Base-by-base conservation (phyloP, 768 basidiomycete genomes). In the Mrakia gelida region DNA sequence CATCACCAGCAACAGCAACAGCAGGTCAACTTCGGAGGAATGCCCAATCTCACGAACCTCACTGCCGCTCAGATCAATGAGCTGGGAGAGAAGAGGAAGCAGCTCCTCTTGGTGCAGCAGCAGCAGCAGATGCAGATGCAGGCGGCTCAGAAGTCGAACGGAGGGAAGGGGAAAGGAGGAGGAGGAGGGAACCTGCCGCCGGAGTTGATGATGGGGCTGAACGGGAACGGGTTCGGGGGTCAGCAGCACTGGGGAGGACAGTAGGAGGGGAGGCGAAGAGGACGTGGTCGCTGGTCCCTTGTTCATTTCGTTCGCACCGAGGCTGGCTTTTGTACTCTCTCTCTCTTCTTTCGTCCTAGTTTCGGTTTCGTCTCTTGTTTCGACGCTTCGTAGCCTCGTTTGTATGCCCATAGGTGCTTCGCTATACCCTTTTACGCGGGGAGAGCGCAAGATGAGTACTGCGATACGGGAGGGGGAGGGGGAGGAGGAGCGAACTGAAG, bases 61-160 rank as follows among this genome's bases (percentile, higher is more conserved):
- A 38, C 67, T 16, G 23, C 8, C 1, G 67, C 67, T 21, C 67
- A 70, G 38, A n/a, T 70, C 34, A 41, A 41, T 21, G 26, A 38
- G 41, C 26, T 70, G 67, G 41, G 18, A 38, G 41, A 38, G 18
- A 67, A 70, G 41, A 45, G 34, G 67, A 43, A 16, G 34, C 26
- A 16, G 67, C 34, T 41, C 3, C 67, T 23, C 32, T 52, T 21
- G 18, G 18, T 52, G 3, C 34, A 32, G 10, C 67, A 41, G 67
- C 67, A 70, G 38, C 67, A 70, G 67, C 63, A 65, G 63, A 23
- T 23, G 30, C 63, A 32, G 62, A 23, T n/a, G 62, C 62, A 28
- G 23, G 28, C n/a, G 30, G 28, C n/a, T 23, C 62, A 63, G 32
- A 32, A 62, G 61, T 32, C n/a, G 61, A 52, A 52, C 49, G 49